phyloP scores from a whole-genome alignment of 1,284 basidiomycete genomes.

The Trichosporon coremiiforme region DNA sequence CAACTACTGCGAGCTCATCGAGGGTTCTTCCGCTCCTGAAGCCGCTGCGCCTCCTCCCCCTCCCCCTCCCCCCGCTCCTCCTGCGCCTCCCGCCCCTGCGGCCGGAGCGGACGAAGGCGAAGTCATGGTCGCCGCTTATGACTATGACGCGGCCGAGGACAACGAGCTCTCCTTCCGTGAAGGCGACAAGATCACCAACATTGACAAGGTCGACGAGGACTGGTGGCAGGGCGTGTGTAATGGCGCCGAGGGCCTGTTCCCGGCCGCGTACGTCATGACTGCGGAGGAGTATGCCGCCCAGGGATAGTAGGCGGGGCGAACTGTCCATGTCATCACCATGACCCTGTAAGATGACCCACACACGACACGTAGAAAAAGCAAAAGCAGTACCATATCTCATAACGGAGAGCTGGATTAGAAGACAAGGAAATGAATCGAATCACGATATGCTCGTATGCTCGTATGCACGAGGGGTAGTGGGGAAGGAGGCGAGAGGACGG shows the following conservation, averaged over 20 bases:
- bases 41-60: conserved; percentile 49
- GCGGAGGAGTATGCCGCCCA: conserved; percentile 33
- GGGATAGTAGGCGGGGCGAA: conserved; percentile 10
- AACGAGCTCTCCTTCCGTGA: conserved; percentile 84
- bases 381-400: too few species aligned
- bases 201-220: conserved; percentile 64
- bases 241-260: conserved; percentile 77
- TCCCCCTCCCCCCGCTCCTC: conserved; percentile 44
- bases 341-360: background rate
- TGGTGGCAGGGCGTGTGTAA: conserved; percentile 83
- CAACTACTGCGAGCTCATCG: conserved; percentile 77
- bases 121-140: conserved; percentile 43
- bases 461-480: too few species aligned
- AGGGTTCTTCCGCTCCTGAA: conserved; percentile 37
- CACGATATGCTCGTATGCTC: background rate
- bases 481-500: too few species aligned
- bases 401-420: too few species aligned
- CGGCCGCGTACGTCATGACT: conserved; percentile 52
- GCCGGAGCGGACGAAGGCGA: conserved; percentile 34
- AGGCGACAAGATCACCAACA: conserved; percentile 71
- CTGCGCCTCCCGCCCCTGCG: conserved; percentile 46
- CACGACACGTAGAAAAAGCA: background rate
- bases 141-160: conserved; percentile 80
- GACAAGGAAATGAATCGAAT: background rate
- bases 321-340: too few species aligned